Base-by-base conservation (phyloP, 176 grass and related monocot genomes). In the Rhynchospora breviuscula region DNA sequence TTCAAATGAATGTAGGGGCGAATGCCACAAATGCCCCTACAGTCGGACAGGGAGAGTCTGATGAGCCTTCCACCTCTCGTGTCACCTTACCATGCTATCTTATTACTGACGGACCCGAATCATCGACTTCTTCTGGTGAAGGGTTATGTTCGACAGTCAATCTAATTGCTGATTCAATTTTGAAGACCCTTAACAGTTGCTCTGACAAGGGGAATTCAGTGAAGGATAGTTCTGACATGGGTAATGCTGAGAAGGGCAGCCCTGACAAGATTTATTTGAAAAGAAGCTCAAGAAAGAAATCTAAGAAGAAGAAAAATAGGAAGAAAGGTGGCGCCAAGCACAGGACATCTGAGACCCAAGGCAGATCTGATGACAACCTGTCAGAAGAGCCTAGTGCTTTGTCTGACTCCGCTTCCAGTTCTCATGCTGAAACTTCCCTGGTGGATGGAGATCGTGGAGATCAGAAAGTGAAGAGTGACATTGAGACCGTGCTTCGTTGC, bases 101-200 rank as follows among this genome's bases (percentile, higher is more conserved):
- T 77, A 48, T 77, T 56, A 53, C 73, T 56, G 73, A 77, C 0
- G 29, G 13, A 31, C 11, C 49, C 54, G 49, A 77, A 56, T 12
- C 47, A 14, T 26, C 49, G 17, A 10, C 5, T 18, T 31, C 73
- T 77, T 53, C 73, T 26, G 51, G 47, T 47, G 21, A 25, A 52
- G 49, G 14, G 51, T 31, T 31, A 54, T 29, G 21, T 54, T 52
- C 72, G 11, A 48, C 73, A 17, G 49, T 56, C 49, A 77, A 77
- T 77, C 14, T 54, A 11, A 77, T 56, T 33, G 73, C 73, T 17
- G 73, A 77, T 77, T 56, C 73, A 31, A 77, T 77, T 54, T 31
- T 54, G 15, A 49, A 53, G 73, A 31, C 73, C 8, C 49, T 54
- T 57, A 77, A 77, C 10, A 17, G 49, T 77, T 15, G 23, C 23